These are phyloP conservation scores for Suillus subaureus DNA, from an alignment of 768 basidiomycete species.

Conservation along the genomic window DNA sequence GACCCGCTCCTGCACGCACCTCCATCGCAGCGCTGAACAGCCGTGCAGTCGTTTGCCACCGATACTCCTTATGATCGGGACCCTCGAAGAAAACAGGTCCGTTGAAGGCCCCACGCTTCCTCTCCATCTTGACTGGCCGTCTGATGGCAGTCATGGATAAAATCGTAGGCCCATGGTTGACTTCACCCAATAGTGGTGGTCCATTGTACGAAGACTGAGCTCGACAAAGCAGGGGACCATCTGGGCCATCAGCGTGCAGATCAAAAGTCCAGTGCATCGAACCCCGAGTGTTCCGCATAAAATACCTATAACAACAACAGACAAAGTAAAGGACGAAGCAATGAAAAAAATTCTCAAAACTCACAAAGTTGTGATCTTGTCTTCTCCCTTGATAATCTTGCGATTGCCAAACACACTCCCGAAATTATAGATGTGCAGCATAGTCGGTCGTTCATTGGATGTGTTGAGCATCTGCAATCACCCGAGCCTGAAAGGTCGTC, in stretches of 20 bases:
- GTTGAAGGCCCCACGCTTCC: conserved; percentile 3
- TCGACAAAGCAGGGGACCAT: conserved; percentile 23
- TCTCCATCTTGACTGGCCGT: conserved; percentile 16
- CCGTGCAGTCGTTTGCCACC: conserved; percentile 18
- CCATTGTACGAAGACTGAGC: conserved; percentile 25
- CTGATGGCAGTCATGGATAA: conserved; percentile 22
- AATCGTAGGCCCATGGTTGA: conserved; percentile 12
- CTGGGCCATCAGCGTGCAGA: conserved; percentile 20
- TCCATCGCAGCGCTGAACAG: conserved; percentile 26
- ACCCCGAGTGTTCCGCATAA: conserved; percentile 21
- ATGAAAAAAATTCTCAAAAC: conserved; percentile 3
- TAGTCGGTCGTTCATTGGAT: conserved; percentile 10
- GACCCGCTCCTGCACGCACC: conserved; percentile 14
- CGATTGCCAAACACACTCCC: conserved; percentile 28
- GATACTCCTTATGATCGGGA: conserved; percentile 24
- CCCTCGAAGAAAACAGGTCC: conserved; percentile 27
- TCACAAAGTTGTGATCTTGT: conserved; percentile 24
- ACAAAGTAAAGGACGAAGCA: background rate
- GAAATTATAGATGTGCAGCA: conserved; percentile 29
- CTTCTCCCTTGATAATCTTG: conserved; percentile 27
- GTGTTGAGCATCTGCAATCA: conserved; percentile 7
- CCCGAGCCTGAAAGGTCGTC: conserved; percentile 6
- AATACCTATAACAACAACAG: conserved; percentile 24
- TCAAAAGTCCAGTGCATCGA: conserved; percentile 25
- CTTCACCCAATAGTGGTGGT: conserved; percentile 15